Evolutionary conservation across 2,329 filamentous ascomycete species (phyloP), one percentile per base, ranked within the genome.

Genomic region (Colletotrichum cereale): DNA sequence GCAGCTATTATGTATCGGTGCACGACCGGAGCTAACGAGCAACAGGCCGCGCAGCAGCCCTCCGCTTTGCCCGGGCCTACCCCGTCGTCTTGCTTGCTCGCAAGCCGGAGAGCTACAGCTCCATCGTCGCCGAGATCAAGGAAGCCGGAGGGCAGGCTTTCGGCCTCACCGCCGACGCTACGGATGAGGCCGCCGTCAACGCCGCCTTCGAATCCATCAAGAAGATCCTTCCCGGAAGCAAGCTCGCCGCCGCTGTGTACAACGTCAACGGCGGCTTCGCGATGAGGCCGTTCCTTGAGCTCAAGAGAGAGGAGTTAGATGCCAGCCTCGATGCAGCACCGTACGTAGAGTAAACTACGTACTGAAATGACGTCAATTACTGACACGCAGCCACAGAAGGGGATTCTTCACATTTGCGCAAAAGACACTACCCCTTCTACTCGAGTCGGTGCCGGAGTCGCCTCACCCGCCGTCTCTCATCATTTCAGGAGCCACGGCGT

Each of bases 401-500:
- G 94, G 93, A 16, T 91, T 92, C 36, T 94, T 94, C 80, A 83
- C 91, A 76, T 97, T 97, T 80, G 90, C 93, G 0, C 91, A 96
- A 79, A 85, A 86, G 3, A 84, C 89, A 0, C 82, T 97, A 0
- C 94, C 95, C 0, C 85, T 91, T 1, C 87, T 97, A 1, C 86
- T 95, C 2, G 86, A 90, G 29, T 85, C 90, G 0, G 87, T 90
- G 0, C 80, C 80, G 0, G 82, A 84, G 53, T 80, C 87, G 0
- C 84, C 87, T 40, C 82, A 94, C 77, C 93, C 94, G 5, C 94
- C 94, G 0, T 92, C 92, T 0, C 84, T 97, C 26, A 92, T 97
- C 77, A 93, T 97, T 81, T 97, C 95, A 0, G 95, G 95, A 40
- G 94, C 95, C 0, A 97, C 95, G 0, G 95, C 94, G 0, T 93